These are phyloP conservation scores for Cerioporus squamosus DNA, from an alignment of 1,284 basidiomycete genomes.

Conservation along the genomic window DNA sequence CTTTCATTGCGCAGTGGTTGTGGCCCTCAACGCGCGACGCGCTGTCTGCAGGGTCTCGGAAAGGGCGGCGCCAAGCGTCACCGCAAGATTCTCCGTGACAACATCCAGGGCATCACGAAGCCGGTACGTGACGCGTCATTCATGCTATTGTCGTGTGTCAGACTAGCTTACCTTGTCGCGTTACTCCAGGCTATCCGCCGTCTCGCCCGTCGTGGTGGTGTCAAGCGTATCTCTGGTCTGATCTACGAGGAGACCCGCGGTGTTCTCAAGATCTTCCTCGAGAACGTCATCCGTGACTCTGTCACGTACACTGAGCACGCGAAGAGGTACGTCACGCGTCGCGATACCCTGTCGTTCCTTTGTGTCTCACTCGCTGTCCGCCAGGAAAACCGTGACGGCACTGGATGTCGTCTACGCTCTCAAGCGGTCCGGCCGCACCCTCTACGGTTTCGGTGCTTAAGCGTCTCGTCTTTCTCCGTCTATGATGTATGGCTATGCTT, in stretches of 20 bases:
- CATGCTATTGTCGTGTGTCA: not conserved
- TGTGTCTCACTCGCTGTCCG: not conserved
- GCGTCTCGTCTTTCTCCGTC: constrained; percentile 13
- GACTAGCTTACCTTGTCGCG: constrained; percentile 59
- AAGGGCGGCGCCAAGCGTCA: constrained; percentile 88
- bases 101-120: constrained; percentile 86
- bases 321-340: constrained; percentile 53
- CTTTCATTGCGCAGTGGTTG: not conserved
- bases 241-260: constrained; percentile 96
- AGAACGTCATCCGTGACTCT: constrained; percentile 82
- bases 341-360: not conserved
- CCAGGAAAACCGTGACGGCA: constrained; percentile 78
- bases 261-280: constrained; percentile 92
- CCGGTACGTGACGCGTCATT: constrained; percentile 36
- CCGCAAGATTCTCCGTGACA: constrained; percentile 87
- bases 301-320: constrained; percentile 91
- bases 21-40: not conserved
- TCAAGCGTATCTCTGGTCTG: constrained; percentile 92
- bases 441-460: constrained; percentile 76
- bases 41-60: constrained; percentile 35
- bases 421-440: constrained; percentile 80
- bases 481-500: constrained; percentile 33
- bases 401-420: constrained; percentile 85
- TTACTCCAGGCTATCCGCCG: constrained; percentile 82
- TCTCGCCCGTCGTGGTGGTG: constrained; percentile 94